Evolutionary conservation across 2,329 filamentous ascomycete species (phyloP), one percentile per base, ranked within the genome.

Genomic region (Fusarium sp.): DNA sequence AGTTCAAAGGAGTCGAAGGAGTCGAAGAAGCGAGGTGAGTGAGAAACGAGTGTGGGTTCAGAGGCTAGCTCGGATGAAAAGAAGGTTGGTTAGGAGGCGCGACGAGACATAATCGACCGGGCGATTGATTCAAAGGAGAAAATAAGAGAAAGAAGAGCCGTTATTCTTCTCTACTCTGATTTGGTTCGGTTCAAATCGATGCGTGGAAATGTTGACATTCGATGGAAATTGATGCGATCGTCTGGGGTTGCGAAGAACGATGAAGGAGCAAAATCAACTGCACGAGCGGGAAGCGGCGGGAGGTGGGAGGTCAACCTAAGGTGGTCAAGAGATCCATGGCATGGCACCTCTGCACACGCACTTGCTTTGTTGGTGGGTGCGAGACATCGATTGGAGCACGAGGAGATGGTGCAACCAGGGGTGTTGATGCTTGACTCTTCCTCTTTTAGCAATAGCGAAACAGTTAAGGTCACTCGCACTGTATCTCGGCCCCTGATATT

Each of bases 21-120:
- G 50, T 63, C 71, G 65, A 50, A 52, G 47, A 67, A 52, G 50
- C 56, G 58, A 67, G 49, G 56, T 71, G 58, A 69, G 41, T 64
- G 67, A 62, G 67, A 58, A 67, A 69, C 82, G 82, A 79, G 81
- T 83, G 79, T 79, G 81, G 72, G 80, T 76, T 74, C 69, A 75
- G 81, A 83, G 81, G 79, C 82, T 82, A 82, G 82, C 81, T 84
- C 82, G 74, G 67, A 72, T 69, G 69, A 67, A 68, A 69, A 69
- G 63, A 60, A 74, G 70, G 73, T 72, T 70, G 69, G 50, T 71
- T 73, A 74, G 66, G 73, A 70, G 69, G 69, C 64, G 52, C 68
- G 76, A 75, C 70, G 63, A 72, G 73, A 78, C 78, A 80, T 80
- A 67, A 74, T 80, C 77, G 72, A 72, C 73, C 74, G 54, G 62